phyloP scores from a whole-genome alignment of 1,284 basidiomycete genomes.

The Ceratobasidium sp. region DNA sequence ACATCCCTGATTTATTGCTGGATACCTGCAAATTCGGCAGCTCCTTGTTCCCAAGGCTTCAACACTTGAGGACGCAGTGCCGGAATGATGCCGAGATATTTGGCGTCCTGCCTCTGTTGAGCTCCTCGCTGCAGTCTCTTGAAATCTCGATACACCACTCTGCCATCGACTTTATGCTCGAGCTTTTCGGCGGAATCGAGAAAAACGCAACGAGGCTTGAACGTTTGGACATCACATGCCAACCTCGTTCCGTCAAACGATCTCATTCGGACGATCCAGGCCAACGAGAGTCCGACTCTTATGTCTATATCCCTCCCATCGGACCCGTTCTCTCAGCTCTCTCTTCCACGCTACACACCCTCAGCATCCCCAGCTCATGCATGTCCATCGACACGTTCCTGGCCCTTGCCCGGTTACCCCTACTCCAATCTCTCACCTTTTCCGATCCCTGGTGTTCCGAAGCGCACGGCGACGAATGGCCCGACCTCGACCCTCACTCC shows the following conservation, averaged over 20 bases:
- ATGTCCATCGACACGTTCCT: slow-evolving; percentile 36
- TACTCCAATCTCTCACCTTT: slow-evolving; percentile 17
- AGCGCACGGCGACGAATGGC: slow-evolving; percentile 30
- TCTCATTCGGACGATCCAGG: background rate
- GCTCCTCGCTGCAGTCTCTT: slow-evolving; percentile 23
- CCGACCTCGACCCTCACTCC: slow-evolving; percentile 1
- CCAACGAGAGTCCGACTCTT: slow-evolving; percentile 20
- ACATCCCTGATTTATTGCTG: slow-evolving; percentile 15
- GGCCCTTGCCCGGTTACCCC: slow-evolving; percentile 11
- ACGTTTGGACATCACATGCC: slow-evolving; percentile 15
- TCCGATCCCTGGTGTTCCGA: slow-evolving; percentile 26
- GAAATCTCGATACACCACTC: slow-evolving; percentile 26
- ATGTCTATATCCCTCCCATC: slow-evolving; percentile 36
- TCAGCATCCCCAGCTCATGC: slow-evolving; percentile 21
- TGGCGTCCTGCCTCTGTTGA: slow-evolving; percentile 18
- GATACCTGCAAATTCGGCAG: slow-evolving; percentile 15
- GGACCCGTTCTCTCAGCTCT: background rate
- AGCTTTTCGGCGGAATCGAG: slow-evolving; percentile 18
- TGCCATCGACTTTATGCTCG: slow-evolving; percentile 30
- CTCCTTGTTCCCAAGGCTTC: slow-evolving; percentile 14
- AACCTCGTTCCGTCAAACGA: slow-evolving; percentile 9
- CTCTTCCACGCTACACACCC: slow-evolving; percentile 2
- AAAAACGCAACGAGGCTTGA: slow-evolving; percentile 1
- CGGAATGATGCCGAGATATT: slow-evolving; percentile 29
- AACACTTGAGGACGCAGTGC: slow-evolving; percentile 25